Conservation (phyloP, 345 rosid genomes). For the Acer yangbiense region DNA sequence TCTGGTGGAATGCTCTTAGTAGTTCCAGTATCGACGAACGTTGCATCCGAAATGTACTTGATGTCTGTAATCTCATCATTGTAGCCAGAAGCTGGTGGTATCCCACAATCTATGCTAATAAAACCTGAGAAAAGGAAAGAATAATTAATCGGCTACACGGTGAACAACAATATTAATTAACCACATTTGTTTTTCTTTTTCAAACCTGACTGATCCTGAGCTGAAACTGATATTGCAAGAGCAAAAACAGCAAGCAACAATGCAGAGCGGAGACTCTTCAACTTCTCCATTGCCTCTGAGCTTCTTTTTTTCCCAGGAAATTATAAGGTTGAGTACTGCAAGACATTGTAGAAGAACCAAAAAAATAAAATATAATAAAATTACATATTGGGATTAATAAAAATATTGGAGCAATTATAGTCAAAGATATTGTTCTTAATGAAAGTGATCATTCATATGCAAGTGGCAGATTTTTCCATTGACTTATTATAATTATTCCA, state of each 20-base stretch:
- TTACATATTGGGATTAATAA: background rate
- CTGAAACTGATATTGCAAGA: background rate
- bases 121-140: slow-evolving; percentile 20
- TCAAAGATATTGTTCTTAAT: background rate
- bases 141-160: background rate
- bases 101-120: slow-evolving; percentile 31
- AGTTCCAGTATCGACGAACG: slow-evolving; percentile 14
- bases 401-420: background rate
- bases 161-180: background rate
- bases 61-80: slow-evolving; percentile 7
- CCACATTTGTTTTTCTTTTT: too few species aligned
- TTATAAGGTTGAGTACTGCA: background rate
- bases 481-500: background rate
- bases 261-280: background rate
- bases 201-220: slow-evolving; percentile 19
- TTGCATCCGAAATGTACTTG: slow-evolving; percentile 17
- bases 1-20: background rate
- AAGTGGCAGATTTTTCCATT: background rate
- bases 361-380: background rate
- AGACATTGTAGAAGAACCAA: background rate
- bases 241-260: background rate
- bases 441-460: background rate
- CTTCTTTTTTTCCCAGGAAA: background rate
- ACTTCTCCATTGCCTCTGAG: background rate
- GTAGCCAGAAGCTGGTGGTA: background rate